Conservation (phyloP, 2,329 filamentous ascomycete species). For the Ceratocystis albifundus region DNA sequence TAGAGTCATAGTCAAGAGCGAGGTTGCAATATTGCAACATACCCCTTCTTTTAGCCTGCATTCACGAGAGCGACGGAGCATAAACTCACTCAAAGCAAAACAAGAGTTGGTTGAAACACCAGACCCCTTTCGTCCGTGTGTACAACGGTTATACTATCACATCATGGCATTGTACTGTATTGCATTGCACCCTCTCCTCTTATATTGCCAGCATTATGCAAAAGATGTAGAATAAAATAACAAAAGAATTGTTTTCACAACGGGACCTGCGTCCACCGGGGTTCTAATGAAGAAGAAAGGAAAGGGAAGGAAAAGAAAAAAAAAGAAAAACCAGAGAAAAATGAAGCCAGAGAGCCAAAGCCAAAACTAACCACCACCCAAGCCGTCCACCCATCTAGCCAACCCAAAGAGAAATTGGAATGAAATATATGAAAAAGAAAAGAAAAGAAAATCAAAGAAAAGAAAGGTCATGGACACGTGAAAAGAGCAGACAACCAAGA, state of each 20-base stretch:
- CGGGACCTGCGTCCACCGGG: constrained; percentile 8
- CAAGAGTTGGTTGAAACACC: no score
- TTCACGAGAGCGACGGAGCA: no score
- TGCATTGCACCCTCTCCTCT: background rate
- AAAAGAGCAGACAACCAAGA: background rate
- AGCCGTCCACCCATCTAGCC: no score
- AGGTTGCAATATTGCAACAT: background rate
- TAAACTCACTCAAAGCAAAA: no score
- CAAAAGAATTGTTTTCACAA: background rate
- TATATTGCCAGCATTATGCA: background rate
- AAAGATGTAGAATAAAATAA: background rate
- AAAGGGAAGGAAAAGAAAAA: background rate
- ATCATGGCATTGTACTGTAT: background rate
- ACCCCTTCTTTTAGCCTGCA: background rate
- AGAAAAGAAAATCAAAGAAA: background rate
- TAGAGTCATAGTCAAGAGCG: no score
- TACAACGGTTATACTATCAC: no score
- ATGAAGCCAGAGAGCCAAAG: constrained; percentile 1
- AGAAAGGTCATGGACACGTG: background rate
- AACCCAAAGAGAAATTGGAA: background rate
- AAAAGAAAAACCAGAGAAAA: background rate
- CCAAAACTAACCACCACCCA: no score
- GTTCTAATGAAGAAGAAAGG: constrained; percentile 1
- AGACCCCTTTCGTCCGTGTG: no score
- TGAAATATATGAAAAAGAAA: background rate